Percentiles rank a stretch among this genome's conserved stretches.
Conservation (phyloP, 2,329 filamentous ascomycete genomes). For the Aspergillus fijiensis region DNA sequence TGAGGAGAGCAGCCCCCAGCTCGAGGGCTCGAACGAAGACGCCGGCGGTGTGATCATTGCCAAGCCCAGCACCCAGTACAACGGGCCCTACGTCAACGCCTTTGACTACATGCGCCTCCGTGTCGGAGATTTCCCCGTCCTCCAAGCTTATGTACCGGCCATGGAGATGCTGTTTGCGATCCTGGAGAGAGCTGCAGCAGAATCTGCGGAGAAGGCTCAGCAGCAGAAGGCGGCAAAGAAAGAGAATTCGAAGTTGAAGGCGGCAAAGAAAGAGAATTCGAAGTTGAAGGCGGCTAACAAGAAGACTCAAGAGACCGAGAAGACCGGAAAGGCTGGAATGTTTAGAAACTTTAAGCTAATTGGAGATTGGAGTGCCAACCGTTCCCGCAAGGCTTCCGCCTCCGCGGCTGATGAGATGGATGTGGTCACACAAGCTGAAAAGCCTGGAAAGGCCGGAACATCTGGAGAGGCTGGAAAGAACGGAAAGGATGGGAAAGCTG, state of each 20-base stretch:
- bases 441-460: no score
- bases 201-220: slow-evolving; percentile 14
- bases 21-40: neutral
- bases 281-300: slow-evolving; percentile 23
- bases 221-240: slow-evolving; percentile 21
- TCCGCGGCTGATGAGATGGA: no score
- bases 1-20: slow-evolving; percentile 13
- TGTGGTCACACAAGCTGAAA: no score
- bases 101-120: slow-evolving; percentile 66
- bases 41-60: neutral
- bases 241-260: slow-evolving; percentile 19
- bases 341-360: no score
- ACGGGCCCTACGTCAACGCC: slow-evolving; percentile 49
- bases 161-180: slow-evolving; percentile 54
- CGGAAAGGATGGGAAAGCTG: no score
- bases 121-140: slow-evolving; percentile 57
- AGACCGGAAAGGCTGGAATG: neutral
- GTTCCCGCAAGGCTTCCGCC: no score
- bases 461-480: no score
- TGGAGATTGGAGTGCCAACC: no score
- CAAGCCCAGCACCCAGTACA: neutral
- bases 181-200: slow-evolving; percentile 30
- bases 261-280: slow-evolving; percentile 20
- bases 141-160: slow-evolving; percentile 59
- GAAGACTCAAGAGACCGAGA: neutral